Conservation (phyloP, 768 basidiomycete genomes). For the Calocera viscosa region DNA sequence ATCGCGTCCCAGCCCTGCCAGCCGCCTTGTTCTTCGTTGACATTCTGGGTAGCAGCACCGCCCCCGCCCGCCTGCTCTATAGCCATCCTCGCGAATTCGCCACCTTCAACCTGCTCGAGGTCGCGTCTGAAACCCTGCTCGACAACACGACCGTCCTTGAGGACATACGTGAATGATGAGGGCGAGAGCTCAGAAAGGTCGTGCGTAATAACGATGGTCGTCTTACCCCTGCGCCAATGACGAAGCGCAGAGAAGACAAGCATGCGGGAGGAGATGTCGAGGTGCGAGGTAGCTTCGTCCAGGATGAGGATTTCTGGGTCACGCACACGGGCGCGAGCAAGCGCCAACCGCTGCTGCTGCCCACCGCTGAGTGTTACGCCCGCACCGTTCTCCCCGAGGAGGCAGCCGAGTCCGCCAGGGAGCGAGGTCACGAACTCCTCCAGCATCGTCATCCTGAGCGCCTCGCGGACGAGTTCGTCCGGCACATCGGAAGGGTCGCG, state of each 20-base stretch:
- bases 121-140: conserved; percentile 82
- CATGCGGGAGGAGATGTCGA: conserved; percentile 77
- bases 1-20: conserved; percentile 26
- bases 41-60: conserved; percentile 24
- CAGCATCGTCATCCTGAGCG: conserved; percentile 71
- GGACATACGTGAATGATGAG: conserved; percentile 83
- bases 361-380: conserved; percentile 63
- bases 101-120: conserved; percentile 43
- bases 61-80: conserved; percentile 40
- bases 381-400: conserved; percentile 60
- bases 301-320: conserved; percentile 66
- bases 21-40: neutral
- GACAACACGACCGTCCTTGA: conserved; percentile 64
- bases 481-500: conserved; percentile 35
- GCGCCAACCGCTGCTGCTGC: conserved; percentile 78
- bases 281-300: conserved; percentile 41
- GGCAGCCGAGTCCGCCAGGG: conserved; percentile 81
- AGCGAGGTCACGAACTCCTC: conserved; percentile 76
- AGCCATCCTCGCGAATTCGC: conserved; percentile 65
- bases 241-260: conserved; percentile 59
- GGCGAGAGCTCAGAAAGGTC: conserved; percentile 71
- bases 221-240: conserved; percentile 60
- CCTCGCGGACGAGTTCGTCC: conserved; percentile 59
- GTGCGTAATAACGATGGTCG: conserved; percentile 90
- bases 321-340: conserved; percentile 73